Conservation (phyloP, 2,329 filamentous ascomycete genomes). For the Chaetomium strumarium region DNA sequence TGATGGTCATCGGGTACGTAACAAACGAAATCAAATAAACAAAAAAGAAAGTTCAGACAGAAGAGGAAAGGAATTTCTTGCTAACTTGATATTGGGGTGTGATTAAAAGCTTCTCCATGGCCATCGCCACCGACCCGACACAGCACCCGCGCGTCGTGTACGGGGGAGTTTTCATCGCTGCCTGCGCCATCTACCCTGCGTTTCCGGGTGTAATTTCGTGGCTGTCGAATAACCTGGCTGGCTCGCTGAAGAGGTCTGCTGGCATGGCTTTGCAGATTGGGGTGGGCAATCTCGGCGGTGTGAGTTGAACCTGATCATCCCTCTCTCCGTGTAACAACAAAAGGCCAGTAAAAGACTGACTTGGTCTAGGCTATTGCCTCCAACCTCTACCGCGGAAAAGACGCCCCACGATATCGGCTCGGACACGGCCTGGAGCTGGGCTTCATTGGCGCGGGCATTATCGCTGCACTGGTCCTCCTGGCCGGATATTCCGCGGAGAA, state of each 20-base stretch:
- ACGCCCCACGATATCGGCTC: constrained; percentile 43
- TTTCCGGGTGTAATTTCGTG: constrained; percentile 75
- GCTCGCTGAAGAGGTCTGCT: constrained; percentile 56
- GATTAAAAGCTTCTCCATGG: constrained; percentile 56
- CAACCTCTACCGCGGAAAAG: constrained; percentile 59
- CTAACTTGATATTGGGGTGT: too few species aligned
- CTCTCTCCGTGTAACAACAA: too few species aligned
- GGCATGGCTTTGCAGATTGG: constrained; percentile 62
- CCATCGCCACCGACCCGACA: constrained; percentile 42
- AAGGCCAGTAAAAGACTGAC: neutral
- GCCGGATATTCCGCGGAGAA: constrained; percentile 54
- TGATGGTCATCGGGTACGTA: constrained; percentile 54
- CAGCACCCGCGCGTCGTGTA: constrained; percentile 58
- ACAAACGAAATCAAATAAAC: too few species aligned
- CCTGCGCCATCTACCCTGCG: constrained; percentile 72
- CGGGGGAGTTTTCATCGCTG: constrained; percentile 68
- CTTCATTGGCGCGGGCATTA: constrained; percentile 42
- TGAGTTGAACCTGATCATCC: constrained; percentile 24
- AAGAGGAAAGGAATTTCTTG: too few species aligned
- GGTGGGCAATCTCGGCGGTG: constrained; percentile 51
- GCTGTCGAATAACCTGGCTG: constrained; percentile 71
- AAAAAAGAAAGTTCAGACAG: too few species aligned
- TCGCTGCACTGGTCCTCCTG: constrained; percentile 39
- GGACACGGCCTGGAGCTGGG: constrained; percentile 47
- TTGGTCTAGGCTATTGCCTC: constrained; percentile 54